These are phyloP conservation scores for Talaromyces sp. DNA, from an alignment of 2,329 filamentous ascomycete genomes.

Conservation along the genomic window DNA sequence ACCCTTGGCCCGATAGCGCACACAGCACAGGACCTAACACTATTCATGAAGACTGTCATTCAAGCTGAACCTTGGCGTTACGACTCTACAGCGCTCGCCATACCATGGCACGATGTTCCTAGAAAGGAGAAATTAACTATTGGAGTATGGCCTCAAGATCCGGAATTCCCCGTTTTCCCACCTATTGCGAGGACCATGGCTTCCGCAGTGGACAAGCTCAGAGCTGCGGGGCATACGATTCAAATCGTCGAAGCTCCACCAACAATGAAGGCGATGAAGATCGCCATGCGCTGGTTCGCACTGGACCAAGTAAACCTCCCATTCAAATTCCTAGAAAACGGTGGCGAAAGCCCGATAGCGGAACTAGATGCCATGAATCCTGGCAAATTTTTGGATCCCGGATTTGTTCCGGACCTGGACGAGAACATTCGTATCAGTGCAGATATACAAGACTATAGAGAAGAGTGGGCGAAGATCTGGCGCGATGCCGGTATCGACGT, in stretches of 20 bases:
- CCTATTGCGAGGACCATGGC: not conserved
- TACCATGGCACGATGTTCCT: not conserved
- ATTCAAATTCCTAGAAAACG: not conserved
- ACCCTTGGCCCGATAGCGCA: slow-evolving; percentile 32
- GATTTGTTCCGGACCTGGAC: not conserved
- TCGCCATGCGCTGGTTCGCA: not conserved
- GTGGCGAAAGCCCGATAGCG: no score
- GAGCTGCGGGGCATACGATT: no score
- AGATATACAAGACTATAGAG: not conserved
- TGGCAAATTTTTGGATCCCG: no score
- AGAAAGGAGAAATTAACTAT: not conserved
- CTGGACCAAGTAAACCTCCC: not conserved
- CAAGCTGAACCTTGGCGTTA: not conserved
- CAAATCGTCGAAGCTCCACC: not conserved
- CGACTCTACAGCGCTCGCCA: not conserved
- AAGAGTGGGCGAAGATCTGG: not conserved
- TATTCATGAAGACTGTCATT: slow-evolving; percentile 6
- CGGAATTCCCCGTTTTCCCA: not conserved
- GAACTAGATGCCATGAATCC: no score
- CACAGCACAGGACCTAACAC: not conserved
- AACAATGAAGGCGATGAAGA: not conserved
- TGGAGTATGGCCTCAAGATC: not conserved
- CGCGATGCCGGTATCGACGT: not conserved
- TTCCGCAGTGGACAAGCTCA: not conserved
- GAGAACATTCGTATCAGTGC: not conserved